A percentile compares a stretch with the other conserved stretches of the same genome.
phyloP scores from a whole-genome alignment of 2,329 filamentous ascomycete genomes.

The Hymenoscyphus occultus region DNA sequence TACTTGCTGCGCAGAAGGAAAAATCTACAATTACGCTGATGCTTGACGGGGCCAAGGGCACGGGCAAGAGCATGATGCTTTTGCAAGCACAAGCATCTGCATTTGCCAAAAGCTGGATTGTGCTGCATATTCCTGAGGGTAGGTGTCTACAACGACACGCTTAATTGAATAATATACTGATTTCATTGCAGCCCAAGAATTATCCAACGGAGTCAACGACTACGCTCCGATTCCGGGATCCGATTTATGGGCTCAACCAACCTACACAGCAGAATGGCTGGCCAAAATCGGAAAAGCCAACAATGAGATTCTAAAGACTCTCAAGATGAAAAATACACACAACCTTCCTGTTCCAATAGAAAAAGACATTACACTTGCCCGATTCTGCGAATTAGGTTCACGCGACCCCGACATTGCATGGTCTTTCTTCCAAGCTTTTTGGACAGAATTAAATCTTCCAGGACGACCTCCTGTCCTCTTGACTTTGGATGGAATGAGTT shows the following conservation, averaged over 20 bases:
- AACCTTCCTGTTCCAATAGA: slow-evolving; percentile 59
- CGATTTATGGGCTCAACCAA: slow-evolving; percentile 70
- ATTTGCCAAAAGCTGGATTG: slow-evolving; percentile 80
- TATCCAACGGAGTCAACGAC: slow-evolving; percentile 75
- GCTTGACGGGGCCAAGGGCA: slow-evolving; percentile 67
- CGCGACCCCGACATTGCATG: slow-evolving; percentile 76
- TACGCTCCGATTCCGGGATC: slow-evolving; percentile 68
- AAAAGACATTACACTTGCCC: slow-evolving; percentile 58
- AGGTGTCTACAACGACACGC: slow-evolving; percentile 32
- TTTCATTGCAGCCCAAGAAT: slow-evolving; percentile 63
- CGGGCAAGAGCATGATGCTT: slow-evolving; percentile 84
- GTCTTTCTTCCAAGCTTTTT: slow-evolving; percentile 76
- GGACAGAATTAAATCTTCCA: slow-evolving; percentile 68
- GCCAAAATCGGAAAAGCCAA: slow-evolving; percentile 72
- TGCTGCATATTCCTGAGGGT: slow-evolving; percentile 89
- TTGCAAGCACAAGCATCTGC: slow-evolving; percentile 81
- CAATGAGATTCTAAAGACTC: slow-evolving; percentile 54
- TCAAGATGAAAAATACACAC: slow-evolving; percentile 50
- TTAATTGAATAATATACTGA: slow-evolving; percentile 14
- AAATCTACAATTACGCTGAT: slow-evolving; percentile 62
- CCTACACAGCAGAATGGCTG: slow-evolving; percentile 73
- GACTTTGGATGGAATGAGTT: slow-evolving; percentile 72
- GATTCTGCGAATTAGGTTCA: slow-evolving; percentile 65
- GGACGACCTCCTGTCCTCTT: slow-evolving; percentile 60
- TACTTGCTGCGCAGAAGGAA: slow-evolving; percentile 53